Percentiles rank a stretch among this genome's conserved stretches.
These are phyloP conservation scores for Caloboletus firmus DNA, from an alignment of 1,284 basidiomycete species.

Conservation along the genomic window DNA sequence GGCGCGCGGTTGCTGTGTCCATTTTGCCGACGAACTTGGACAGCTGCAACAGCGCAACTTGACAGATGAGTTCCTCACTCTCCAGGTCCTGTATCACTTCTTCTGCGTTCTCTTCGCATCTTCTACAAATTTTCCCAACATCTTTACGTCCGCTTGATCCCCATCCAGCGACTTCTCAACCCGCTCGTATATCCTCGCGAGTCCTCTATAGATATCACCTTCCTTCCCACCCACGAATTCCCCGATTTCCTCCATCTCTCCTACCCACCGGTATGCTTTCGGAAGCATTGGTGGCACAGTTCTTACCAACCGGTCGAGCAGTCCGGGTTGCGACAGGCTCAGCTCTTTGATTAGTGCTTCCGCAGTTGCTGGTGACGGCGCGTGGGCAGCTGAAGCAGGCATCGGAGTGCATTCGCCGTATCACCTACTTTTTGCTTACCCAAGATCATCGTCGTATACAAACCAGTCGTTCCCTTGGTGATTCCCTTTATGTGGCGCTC, in stretches of 20 bases:
- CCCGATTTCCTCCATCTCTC: conserved; percentile 62
- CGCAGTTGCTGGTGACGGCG: conserved; percentile 57
- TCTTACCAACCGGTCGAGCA: conserved; percentile 43
- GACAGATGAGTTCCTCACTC: conserved; percentile 16
- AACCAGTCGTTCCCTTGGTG: conserved; percentile 52
- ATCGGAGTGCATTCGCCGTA: neutral
- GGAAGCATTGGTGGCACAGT: conserved; percentile 51
- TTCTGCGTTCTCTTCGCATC: conserved; percentile 34
- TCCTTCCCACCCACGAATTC: conserved; percentile 51
- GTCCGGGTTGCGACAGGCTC: conserved; percentile 44
- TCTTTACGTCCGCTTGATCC: conserved; percentile 40
- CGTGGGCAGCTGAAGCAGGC: conserved; percentile 46
- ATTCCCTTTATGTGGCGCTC: conserved; percentile 44
- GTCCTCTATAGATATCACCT: conserved; percentile 47
- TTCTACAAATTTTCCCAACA: conserved; percentile 47
- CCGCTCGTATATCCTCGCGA: conserved; percentile 47
- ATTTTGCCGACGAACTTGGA: conserved; percentile 20
- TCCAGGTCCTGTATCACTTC: neutral
- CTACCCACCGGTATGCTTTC: conserved; percentile 61
- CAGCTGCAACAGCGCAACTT: conserved; percentile 4
- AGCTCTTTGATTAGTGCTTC: conserved; percentile 53
- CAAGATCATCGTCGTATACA: conserved; percentile 58
- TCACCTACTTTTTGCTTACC: conserved; percentile 35
- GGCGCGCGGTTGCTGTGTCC: conserved; percentile 19
- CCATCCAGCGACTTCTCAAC: conserved; percentile 42